Base-by-base conservation (phyloP, 2,329 filamentous ascomycete species). In the Penicillium sp. region DNA sequence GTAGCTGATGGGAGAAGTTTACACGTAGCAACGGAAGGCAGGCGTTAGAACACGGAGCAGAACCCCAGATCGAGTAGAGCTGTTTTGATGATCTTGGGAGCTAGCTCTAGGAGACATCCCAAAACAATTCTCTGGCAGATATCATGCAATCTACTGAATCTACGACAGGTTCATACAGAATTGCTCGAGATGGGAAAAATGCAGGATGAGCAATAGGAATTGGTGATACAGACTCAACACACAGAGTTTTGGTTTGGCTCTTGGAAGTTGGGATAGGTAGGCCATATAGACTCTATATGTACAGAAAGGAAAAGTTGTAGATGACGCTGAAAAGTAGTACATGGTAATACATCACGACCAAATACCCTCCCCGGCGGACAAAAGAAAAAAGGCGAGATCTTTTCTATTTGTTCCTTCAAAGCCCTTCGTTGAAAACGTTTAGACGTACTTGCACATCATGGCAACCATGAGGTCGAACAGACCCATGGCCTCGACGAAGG, bases 401-500 rank as follows among this genome's bases (percentile, higher is more conserved):
- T 43, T 39, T 41, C 23, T 47, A 47, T 46, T 36, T 47, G 28
- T 45, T 47, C 39, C 46, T 44, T 47, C 41, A 37, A 37, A 37
- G 35, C 35, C 35, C 35, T 37, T 37, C 34, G 37, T 43, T 49
- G 41, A 53, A 53, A 47, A 51, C 50, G 53, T 60, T 69, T 69
- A 69, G 55, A 87, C 83, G 78, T 86, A 87, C 81, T 89, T 89
- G 85, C 85, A 86, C 86, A 89, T 89, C 79, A 89, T 87, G 78
- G 86, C 86, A 88, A 89, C 82, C 86, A 89, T 89, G 70, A 88
- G 84, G 70, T 88, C 85, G 84, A 88, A 88, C 70, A 88, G 83
- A 85, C 67, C 67, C 49, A 69, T 69, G 77, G 88, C 87, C 75
- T 93, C 88, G 75, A 90, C 87, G 85, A 93, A 93, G 72, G 87